A percentile compares a stretch with the other conserved stretches of the same genome.
phyloP scores from a whole-genome alignment of 169 alveolate genomes.

The Eimeria brunetti region DNA sequence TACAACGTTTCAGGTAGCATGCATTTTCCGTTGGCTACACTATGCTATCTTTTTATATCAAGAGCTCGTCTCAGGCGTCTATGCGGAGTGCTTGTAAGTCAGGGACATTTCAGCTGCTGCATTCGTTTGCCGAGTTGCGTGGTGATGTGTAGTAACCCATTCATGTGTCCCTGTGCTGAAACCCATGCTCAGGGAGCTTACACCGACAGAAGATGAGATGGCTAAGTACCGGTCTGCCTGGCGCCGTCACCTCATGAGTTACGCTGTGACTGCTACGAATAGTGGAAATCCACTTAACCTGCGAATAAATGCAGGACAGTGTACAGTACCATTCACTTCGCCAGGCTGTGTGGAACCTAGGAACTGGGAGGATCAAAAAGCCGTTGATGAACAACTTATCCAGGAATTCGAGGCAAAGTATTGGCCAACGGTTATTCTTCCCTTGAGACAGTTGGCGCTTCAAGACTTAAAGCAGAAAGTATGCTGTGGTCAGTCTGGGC shows the following conservation, averaged over 20 bases:
- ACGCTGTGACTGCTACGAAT: conserved; percentile 34
- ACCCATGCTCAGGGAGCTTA: conserved; percentile 10
- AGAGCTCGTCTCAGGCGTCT: conserved; percentile 62
- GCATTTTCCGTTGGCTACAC: conserved; percentile 58
- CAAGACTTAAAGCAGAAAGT: conserved; percentile 24
- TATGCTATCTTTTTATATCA: conserved; percentile 44
- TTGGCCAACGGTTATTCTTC: conserved; percentile 61
- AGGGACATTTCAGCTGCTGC: background rate
- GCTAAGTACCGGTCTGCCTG: conserved; percentile 31
- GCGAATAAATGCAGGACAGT: background rate
- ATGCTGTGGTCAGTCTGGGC: background rate
- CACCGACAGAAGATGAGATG: conserved; percentile 34
- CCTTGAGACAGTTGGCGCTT: conserved; percentile 46
- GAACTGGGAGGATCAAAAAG: background rate
- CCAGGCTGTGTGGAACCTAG: background rate
- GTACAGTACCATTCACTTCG: background rate
- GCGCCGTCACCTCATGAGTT: conserved; percentile 50
- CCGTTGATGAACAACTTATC: conserved; percentile 26
- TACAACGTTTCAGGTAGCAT: conserved; percentile 49
- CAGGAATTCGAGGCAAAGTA: conserved; percentile 45
- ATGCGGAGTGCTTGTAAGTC: conserved; percentile 70
- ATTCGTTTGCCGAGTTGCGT: background rate
- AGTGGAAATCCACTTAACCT: background rate
- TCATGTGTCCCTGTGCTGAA: background rate
- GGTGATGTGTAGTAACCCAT: background rate